Conservation (phyloP, 1,284 basidiomycete species). For the Microbotryum lychnidis-dioicae region DNA sequence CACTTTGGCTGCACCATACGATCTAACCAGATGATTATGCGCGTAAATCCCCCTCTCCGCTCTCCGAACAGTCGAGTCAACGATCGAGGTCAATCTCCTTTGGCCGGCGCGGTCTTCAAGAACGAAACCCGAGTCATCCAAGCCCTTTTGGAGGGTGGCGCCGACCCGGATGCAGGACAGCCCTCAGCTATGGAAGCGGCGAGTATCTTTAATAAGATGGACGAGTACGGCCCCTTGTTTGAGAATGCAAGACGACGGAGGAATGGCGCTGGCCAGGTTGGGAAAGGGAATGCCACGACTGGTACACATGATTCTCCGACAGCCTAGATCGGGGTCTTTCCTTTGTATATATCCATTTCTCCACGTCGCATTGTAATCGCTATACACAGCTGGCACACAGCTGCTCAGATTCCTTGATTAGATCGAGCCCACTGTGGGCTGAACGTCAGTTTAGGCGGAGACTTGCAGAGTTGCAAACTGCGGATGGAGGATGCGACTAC, state of each 20-base stretch:
- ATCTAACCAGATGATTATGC: background rate
- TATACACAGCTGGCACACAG: too few relatives aligned
- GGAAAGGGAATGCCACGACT: too few relatives aligned
- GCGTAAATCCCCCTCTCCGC: background rate
- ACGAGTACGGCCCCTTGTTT: constrained; percentile 13
- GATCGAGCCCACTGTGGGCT: too few relatives aligned
- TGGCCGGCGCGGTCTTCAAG: constrained; percentile 79
- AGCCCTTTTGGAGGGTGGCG: constrained; percentile 53
- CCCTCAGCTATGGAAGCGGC: constrained; percentile 66
- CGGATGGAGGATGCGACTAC: too few relatives aligned
- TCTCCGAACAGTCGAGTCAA: constrained; percentile 48
- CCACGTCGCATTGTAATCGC: too few relatives aligned
- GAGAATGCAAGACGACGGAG: background rate
- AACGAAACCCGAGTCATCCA: constrained; percentile 55
- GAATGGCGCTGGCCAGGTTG: background rate
- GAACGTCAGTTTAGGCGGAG: too few relatives aligned
- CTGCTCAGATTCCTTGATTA: too few relatives aligned
- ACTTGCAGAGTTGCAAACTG: too few relatives aligned
- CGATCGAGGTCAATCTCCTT: constrained; percentile 65
- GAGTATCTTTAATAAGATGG: constrained; percentile 32
- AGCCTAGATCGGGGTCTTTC: too few relatives aligned
- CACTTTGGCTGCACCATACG: background rate
- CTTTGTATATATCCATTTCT: too few relatives aligned
- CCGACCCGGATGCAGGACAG: constrained; percentile 58
- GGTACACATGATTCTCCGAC: too few relatives aligned